These are phyloP conservation scores for Prunus yedoensis DNA, from an alignment of 331 rosid species.

Conservation along the genomic window DNA sequence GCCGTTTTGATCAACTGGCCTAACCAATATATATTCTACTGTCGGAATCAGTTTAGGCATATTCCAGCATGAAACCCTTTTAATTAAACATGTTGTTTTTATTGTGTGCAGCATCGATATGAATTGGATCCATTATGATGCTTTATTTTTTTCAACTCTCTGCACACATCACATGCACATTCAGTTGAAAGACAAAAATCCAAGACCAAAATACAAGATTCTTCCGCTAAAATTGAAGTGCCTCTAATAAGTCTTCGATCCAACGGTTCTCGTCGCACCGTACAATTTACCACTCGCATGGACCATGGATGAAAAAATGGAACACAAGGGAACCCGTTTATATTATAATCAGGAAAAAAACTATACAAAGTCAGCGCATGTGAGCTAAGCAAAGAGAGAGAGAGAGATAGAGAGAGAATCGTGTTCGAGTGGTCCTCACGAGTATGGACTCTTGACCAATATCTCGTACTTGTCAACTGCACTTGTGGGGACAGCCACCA, in stretches of 20 bases:
- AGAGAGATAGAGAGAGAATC: too few relatives aligned
- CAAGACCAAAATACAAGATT: neutral
- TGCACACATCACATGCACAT: too few relatives aligned
- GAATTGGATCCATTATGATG: too few relatives aligned
- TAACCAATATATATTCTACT: too few relatives aligned
- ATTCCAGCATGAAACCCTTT: too few relatives aligned
- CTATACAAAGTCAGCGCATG: neutral
- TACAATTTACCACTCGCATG: neutral
- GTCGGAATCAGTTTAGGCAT: too few relatives aligned
- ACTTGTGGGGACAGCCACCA: constrained; percentile 71
- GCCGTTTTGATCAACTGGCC: too few relatives aligned
- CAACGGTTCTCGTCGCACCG: neutral
- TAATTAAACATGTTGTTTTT: too few relatives aligned
- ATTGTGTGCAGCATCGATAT: too few relatives aligned
- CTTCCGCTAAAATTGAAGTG: neutral
- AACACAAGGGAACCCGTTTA: neutral
- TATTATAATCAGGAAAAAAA: neutral
- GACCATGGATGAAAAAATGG: neutral
- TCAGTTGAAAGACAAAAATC: too few relatives aligned
- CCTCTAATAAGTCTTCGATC: neutral
- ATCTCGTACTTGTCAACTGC: constrained; percentile 59
- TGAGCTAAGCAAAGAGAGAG: neutral
- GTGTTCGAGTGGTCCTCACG: constrained; percentile 13
- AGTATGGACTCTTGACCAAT: constrained; percentile 37
- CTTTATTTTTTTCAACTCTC: too few relatives aligned